Evolutionary conservation across 257 asterid species (phyloP).

Genomic region (Solanum raphanifolium): DNA sequence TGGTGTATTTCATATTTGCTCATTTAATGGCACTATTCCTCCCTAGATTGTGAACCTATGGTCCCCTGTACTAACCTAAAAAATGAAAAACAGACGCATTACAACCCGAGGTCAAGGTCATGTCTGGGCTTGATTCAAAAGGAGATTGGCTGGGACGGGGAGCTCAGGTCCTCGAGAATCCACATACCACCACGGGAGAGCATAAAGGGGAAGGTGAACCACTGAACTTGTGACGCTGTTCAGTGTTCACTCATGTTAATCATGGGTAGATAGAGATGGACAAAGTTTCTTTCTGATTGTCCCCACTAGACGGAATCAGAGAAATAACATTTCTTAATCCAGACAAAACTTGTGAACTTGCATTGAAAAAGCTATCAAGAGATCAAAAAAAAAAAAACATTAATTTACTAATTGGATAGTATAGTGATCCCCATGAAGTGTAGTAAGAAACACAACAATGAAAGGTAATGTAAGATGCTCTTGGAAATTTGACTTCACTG

Average conservation of each 20-base stretch:
- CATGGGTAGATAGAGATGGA: background rate
- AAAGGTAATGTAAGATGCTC: too few species aligned
- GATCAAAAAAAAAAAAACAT: too few species aligned
- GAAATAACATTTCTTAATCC: background rate
- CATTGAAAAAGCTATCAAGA: too few species aligned
- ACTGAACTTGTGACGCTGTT: background rate
- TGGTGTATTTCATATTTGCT: background rate
- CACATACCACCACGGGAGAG: background rate
- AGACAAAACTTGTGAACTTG: too few species aligned
- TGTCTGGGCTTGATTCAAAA: background rate
- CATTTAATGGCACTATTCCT: background rate
- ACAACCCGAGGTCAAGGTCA: background rate
- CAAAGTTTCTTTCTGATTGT: background rate
- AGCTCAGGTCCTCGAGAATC: background rate
- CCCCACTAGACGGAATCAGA: background rate
- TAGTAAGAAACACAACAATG: too few species aligned
- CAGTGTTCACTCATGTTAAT: background rate
- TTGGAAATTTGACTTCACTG: too few species aligned
- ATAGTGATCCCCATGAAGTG: too few species aligned
- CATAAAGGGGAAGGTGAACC: background rate
- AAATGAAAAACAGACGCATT: background rate
- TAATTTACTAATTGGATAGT: too few species aligned
- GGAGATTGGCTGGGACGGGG: background rate
- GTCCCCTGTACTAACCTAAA: background rate
- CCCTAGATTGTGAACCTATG: background rate